Percentiles rank a stretch among this genome's conserved stretches.
phyloP scores from a whole-genome alignment of 176 grass and related monocot genomes.

The Musa beccarii region DNA sequence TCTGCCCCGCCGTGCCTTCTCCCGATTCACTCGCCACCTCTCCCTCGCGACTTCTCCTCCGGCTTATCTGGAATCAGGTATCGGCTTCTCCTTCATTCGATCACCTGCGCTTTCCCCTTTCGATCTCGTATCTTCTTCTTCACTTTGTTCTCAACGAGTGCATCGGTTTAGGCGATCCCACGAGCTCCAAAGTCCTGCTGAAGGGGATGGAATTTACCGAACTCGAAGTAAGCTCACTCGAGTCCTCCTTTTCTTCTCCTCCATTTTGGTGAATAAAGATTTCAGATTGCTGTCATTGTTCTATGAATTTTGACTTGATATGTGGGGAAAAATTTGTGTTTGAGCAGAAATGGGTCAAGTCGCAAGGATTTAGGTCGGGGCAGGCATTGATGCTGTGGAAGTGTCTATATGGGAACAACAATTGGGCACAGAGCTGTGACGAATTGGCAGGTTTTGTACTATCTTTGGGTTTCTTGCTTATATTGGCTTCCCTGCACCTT shows the following conservation, averaged over 20 bases:
- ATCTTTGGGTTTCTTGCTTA: not conserved
- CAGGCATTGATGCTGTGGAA: conserved; percentile 99
- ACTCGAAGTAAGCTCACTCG: conserved; percentile 49
- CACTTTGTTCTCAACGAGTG: not conserved
- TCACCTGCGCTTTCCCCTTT: not conserved
- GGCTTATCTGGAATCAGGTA: conserved; percentile 8
- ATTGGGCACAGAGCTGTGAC: conserved; percentile 57
- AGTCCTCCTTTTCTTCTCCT: not conserved
- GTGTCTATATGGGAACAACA: conserved; percentile 77
- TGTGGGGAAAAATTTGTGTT: not conserved
- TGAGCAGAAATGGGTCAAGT: conserved; percentile 70
- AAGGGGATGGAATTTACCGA: conserved; percentile 90
- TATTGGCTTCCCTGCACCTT: not conserved
- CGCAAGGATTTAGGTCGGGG: conserved; percentile 67
- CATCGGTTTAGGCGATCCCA: conserved; percentile 16
- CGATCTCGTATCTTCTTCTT: not conserved
- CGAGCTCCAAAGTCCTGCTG: conserved; percentile 47
- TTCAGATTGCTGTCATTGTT: not conserved
- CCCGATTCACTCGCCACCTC: conserved; percentile 25
- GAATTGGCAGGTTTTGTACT: conserved; percentile 47
- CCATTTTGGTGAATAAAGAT: not conserved
- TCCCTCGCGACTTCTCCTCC: not conserved
- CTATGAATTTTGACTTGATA: not conserved
- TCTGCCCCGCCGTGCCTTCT: conserved; percentile 25
- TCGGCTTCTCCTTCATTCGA: not conserved